A percentile compares a stretch with the other conserved stretches of the same genome.
Conservation (phyloP, 1,139 yeast species). For the Debaryomyces subglobosus region DNA sequence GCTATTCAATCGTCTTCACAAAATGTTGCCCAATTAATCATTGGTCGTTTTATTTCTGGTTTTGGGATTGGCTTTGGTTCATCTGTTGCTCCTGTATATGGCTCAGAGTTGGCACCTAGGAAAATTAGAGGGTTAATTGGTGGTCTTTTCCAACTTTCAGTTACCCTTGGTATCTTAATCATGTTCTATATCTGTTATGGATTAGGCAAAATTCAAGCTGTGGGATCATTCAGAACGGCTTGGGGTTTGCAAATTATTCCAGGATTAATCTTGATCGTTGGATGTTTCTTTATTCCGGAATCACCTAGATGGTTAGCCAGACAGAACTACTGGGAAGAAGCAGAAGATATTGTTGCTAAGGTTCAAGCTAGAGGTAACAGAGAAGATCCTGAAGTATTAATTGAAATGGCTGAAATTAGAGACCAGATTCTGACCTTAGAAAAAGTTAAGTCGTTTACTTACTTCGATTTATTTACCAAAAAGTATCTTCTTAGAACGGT, state of each 20-base stretch:
- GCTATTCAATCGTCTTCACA: constrained; percentile 35
- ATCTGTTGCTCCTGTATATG: constrained; percentile 59
- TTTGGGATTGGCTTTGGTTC: constrained; percentile 63
- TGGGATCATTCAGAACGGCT: constrained; percentile 50
- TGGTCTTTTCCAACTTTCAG: constrained; percentile 47
- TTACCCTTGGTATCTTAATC: constrained; percentile 43
- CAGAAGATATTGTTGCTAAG: constrained; percentile 33
- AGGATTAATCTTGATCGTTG: constrained; percentile 48
- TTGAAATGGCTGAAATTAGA: constrained; percentile 37
- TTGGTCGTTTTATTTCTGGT: constrained; percentile 58
- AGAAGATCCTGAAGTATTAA: constrained; percentile 34
- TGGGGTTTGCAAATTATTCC: constrained; percentile 61
- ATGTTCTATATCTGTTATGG: constrained; percentile 45
- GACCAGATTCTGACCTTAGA: constrained; percentile 33
- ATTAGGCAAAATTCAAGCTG: constrained; percentile 36
- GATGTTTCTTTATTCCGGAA: constrained; percentile 43
- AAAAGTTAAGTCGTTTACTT: constrained; percentile 29
- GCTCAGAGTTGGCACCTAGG: constrained; percentile 58
- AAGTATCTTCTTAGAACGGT: constrained; percentile 33
- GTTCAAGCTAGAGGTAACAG: constrained; percentile 35
- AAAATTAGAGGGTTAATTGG: constrained; percentile 55
- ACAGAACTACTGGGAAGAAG: constrained; percentile 39
- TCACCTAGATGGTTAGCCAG: constrained; percentile 44
- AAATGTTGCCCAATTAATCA: constrained; percentile 39
- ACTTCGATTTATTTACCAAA: constrained; percentile 32